A percentile compares a stretch with the other conserved stretches of the same genome.
phyloP scores from a whole-genome alignment of 2,329 filamentous ascomycete genomes.

The Hypoxylon sp. region DNA sequence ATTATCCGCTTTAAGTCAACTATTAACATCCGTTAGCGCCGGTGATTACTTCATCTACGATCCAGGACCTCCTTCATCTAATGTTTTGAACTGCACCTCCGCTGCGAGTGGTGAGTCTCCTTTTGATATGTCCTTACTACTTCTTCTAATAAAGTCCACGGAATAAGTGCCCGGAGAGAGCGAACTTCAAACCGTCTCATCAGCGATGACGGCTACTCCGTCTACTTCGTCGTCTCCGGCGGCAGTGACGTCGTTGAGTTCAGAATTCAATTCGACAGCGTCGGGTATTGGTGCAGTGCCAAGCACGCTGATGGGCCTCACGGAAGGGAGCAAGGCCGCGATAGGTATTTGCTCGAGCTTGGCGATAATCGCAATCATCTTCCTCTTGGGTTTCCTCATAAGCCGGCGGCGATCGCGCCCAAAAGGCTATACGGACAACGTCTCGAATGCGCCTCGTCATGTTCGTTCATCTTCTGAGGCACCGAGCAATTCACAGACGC shows the following conservation, averaged over 20 bases:
- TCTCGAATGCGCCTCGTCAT: slow-evolving; percentile 45
- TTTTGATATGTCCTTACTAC: neutral
- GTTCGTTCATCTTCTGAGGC: slow-evolving; percentile 48
- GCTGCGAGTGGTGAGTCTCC: slow-evolving; percentile 27
- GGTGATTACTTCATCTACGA: slow-evolving; percentile 51
- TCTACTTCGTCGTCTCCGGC: slow-evolving; percentile 19
- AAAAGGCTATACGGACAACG: slow-evolving; percentile 42
- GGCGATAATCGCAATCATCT: slow-evolving; percentile 57
- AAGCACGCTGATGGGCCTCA: slow-evolving; percentile 48
- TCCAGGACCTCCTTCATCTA: slow-evolving; percentile 43
- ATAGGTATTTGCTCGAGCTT: slow-evolving; percentile 61
- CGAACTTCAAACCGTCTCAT: slow-evolving; percentile 3
- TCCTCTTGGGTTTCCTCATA: slow-evolving; percentile 57
- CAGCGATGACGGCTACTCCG: slow-evolving; percentile 19
- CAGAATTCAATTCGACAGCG: slow-evolving; percentile 40
- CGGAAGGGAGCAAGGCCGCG: slow-evolving; percentile 61
- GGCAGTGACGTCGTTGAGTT: slow-evolving; percentile 23
- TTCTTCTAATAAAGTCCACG: slow-evolving; percentile 11
- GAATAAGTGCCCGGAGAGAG: slow-evolving; percentile 1
- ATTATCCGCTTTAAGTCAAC: neutral
- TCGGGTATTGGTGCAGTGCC: slow-evolving; percentile 40
- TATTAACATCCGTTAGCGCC: slow-evolving; percentile 45
- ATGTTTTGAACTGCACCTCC: slow-evolving; percentile 22
- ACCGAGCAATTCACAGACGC: slow-evolving; percentile 58
- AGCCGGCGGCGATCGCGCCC: slow-evolving; percentile 52